Conservation (phyloP, 208 protist species). For the Leishmania turanica region DNA sequence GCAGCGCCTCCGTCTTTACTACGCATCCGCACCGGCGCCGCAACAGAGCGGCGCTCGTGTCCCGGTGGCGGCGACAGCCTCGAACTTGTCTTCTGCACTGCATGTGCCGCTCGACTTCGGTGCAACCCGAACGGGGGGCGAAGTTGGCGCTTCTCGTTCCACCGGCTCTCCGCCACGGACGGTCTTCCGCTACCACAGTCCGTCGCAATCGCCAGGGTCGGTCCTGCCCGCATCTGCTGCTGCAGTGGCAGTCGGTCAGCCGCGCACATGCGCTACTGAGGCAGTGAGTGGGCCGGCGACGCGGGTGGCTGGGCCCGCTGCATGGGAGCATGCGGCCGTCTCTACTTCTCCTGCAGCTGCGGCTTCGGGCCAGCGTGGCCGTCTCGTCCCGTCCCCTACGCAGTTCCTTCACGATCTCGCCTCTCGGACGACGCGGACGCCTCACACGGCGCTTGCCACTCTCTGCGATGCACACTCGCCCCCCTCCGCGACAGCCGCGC, state of each 20-base stretch:
- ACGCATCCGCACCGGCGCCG: not conserved
- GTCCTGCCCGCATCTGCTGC: constrained; percentile 5
- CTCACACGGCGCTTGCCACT: not conserved
- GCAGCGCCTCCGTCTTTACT: constrained; percentile 35
- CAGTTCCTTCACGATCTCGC: constrained; percentile 26
- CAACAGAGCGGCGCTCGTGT: not conserved
- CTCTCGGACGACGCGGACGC: not conserved
- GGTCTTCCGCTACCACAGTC: constrained; percentile 39
- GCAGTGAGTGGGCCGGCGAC: not conserved
- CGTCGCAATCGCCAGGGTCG: constrained; percentile 4
- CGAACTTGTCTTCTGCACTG: not conserved
- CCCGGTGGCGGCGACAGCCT: not conserved
- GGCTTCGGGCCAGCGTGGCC: not conserved
- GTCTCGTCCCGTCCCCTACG: constrained; percentile 31
- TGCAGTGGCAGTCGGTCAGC: not conserved
- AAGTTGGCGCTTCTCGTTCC: not conserved
- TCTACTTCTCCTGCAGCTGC: not conserved
- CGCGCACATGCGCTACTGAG: not conserved
- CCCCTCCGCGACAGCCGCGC: not conserved
- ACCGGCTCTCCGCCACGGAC: constrained; percentile 39
- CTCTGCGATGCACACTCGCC: not conserved
- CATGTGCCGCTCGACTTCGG: not conserved
- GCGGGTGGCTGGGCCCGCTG: not conserved
- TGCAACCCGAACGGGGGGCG: not conserved
- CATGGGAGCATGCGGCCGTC: not conserved